phyloP scores from a whole-genome alignment of 805 yeast genomes.

The Lipomyces lipofer region DNA sequence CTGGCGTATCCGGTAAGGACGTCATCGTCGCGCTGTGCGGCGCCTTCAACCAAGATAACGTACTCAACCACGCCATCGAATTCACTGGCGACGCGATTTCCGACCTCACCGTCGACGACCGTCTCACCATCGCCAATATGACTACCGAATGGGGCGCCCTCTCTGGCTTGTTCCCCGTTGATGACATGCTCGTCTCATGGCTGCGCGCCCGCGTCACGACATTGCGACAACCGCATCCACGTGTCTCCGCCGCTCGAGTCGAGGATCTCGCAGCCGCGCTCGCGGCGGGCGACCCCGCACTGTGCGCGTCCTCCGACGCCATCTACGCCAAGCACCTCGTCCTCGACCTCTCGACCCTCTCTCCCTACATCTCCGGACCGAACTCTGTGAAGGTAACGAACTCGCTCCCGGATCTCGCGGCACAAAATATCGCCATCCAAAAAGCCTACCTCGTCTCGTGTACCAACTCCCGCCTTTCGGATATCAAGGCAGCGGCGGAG shows the following conservation, averaged over 20 bases:
- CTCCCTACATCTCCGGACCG: constrained; percentile 94
- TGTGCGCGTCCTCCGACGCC: constrained; percentile 63
- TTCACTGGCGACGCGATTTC: constrained; percentile 81
- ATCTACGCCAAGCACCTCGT: constrained; percentile 83
- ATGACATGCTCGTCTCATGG: constrained; percentile 71
- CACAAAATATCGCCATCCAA: constrained; percentile 72
- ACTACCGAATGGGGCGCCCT: constrained; percentile 99
- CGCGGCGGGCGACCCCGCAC: constrained; percentile 18
- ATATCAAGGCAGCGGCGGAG: constrained; percentile 91
- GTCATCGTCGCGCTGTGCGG: constrained; percentile 97
- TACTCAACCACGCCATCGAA: constrained; percentile 85
- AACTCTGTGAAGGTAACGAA: constrained; percentile 91
- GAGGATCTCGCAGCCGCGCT: constrained; percentile 50
- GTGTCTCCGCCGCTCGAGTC: constrained; percentile 67
- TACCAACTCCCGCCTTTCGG: constrained; percentile 91
- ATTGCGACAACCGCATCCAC: constrained; percentile 71
- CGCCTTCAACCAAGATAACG: constrained; percentile 84
- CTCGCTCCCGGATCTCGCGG: constrained; percentile 71
- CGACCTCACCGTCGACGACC: constrained; percentile 71
- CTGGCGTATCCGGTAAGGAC: constrained; percentile 93
- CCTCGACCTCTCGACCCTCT: constrained; percentile 73
- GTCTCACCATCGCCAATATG: constrained; percentile 94
- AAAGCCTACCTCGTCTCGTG: constrained; percentile 98
- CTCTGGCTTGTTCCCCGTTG: constrained; percentile 97
- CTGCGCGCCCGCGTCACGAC: constrained; percentile 62